Conservation (phyloP, 164 flowering plant species). For the Aristolochia contorta region DNA sequence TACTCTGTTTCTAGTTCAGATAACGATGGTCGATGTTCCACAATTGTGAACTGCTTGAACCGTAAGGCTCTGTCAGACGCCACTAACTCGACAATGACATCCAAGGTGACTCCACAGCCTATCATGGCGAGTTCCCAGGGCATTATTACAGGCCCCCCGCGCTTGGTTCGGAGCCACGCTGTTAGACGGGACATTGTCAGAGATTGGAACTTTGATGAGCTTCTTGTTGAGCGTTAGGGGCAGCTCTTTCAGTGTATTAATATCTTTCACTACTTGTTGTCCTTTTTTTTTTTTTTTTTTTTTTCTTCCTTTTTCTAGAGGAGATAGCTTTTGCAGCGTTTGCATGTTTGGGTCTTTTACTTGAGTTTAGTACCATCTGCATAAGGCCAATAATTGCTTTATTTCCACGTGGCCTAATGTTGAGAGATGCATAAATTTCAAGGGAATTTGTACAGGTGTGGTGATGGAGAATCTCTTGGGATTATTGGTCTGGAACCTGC, state of each 20-base stretch:
- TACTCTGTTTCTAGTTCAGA: slow-evolving; percentile 84
- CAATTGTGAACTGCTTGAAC: slow-evolving; percentile 50
- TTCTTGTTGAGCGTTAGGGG: slow-evolving; percentile 36
- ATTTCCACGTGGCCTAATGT: not conserved
- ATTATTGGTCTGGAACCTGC: not conserved
- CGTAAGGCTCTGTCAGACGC: slow-evolving; percentile 31
- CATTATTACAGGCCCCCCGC: slow-evolving; percentile 40
- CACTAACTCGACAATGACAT: slow-evolving; percentile 23
- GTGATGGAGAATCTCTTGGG: not conserved
- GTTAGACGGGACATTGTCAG: slow-evolving; percentile 80
- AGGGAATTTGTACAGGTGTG: not conserved
- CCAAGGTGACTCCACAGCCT: slow-evolving; percentile 85
- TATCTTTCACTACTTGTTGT: too few species aligned
- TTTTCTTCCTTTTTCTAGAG: too few species aligned
- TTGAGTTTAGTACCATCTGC: too few species aligned
- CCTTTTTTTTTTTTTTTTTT: too few species aligned
- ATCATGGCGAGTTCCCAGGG: slow-evolving; percentile 21
- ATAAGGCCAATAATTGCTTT: not conserved
- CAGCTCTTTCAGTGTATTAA: too few species aligned
- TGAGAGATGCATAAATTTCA: not conserved
- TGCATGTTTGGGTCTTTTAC: too few species aligned
- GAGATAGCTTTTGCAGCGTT: too few species aligned
- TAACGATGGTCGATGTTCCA: slow-evolving; percentile 68
- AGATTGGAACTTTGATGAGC: slow-evolving; percentile 84
- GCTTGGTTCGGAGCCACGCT: slow-evolving; percentile 75